phyloP scores from a whole-genome alignment of 441 rosid genomes.

The Pelargonium myrrhifolium region DNA sequence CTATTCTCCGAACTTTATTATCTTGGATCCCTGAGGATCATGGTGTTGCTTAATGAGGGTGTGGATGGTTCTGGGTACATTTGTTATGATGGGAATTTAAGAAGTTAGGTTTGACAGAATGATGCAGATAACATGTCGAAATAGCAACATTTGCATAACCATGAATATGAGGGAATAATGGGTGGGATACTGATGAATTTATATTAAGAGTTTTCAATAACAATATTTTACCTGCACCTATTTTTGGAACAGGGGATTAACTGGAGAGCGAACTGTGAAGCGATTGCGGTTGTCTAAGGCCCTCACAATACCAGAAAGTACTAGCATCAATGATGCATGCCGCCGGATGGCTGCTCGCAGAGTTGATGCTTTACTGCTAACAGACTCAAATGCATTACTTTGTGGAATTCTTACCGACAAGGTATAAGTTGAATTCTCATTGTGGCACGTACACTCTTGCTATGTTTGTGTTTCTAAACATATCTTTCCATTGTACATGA shows the following conservation, averaged over 20 bases:
- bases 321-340: constrained; percentile 78
- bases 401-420: constrained; percentile 98
- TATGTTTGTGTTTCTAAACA: no score
- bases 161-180: background rate
- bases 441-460: background rate
- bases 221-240: background rate
- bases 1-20: background rate
- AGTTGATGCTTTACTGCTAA: constrained; percentile 84
- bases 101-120: background rate
- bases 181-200: background rate
- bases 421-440: constrained; percentile 31
- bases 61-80: background rate
- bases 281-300: constrained; percentile 83
- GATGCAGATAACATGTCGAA: background rate
- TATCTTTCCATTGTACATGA: no score
- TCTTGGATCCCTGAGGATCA: background rate
- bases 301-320: constrained; percentile 79
- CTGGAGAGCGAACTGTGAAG: constrained; percentile 90
- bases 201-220: background rate
- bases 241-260: constrained; percentile 50
- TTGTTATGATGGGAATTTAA: background rate
- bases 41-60: background rate
- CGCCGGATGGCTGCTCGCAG: constrained; percentile 88
- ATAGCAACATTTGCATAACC: background rate
- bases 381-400: constrained; percentile 85